Percentiles rank a stretch among this genome's conserved stretches.
Evolutionary conservation across 1,284 basidiomycete genomes (phyloP).

Genomic region (Austropuccinia psidii): DNA sequence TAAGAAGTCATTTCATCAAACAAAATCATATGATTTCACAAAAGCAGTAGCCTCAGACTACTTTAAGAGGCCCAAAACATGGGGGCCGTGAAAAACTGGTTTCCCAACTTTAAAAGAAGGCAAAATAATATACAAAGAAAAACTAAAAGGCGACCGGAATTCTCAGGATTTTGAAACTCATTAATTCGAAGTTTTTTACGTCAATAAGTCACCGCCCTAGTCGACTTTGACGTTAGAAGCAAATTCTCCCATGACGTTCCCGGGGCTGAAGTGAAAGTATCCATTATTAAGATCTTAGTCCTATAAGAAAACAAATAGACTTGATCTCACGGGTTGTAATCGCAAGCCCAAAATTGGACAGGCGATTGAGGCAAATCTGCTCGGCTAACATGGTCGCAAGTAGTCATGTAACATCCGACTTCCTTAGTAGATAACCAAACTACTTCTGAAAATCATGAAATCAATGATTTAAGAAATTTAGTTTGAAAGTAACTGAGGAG

Average conservation of each 20-base stretch:
- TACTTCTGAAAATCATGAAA: conserved; percentile 26
- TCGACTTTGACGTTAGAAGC: neutral
- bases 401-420: conserved; percentile 25
- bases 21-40: no score
- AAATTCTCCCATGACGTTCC: neutral
- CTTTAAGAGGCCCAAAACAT: no score
- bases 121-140: no score
- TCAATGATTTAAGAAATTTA: neutral
- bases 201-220: neutral
- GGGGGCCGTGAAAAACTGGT: no score
- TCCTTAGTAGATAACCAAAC: conserved; percentile 17
- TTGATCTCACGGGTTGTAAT: conserved; percentile 31
- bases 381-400: conserved; percentile 17
- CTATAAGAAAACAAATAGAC: neutral
- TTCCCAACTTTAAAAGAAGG: no score
- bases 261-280: no score
- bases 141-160: no score
- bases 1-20: no score
- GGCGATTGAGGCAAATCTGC: conserved; percentile 33
- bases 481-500: neutral
- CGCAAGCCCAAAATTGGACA: conserved; percentile 33
- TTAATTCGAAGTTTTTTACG: no score
- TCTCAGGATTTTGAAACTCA: no score
- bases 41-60: no score
- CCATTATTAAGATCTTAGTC: no score